Evolutionary conservation across 306 rosid species (phyloP).

Genomic region (Geum urbanum): DNA sequence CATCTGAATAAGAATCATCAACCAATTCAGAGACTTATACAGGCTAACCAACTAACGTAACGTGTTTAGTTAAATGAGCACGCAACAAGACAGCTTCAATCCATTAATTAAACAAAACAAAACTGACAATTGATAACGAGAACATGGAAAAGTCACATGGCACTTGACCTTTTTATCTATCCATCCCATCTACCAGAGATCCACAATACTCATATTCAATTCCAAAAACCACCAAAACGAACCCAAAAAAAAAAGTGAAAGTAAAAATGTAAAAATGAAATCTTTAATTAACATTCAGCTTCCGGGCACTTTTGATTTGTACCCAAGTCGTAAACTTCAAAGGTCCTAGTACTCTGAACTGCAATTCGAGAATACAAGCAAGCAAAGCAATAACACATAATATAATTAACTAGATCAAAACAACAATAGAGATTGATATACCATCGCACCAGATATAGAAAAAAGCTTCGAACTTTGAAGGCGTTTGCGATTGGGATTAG

Average conservation of each 20-base stretch:
- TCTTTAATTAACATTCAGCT: not conserved
- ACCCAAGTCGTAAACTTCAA: not conserved
- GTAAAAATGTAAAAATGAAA: not conserved
- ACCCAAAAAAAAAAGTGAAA: conserved; percentile 1
- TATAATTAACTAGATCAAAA: not conserved
- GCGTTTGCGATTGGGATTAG: conserved; percentile 13
- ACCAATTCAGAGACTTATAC: conserved; percentile 26
- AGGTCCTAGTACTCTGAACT: not conserved
- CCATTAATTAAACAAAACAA: conserved; percentile 31
- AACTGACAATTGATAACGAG: conserved; percentile 5
- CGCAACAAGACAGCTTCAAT: conserved; percentile 37
- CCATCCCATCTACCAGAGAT: conserved; percentile 33
- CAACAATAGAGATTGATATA: not conserved
- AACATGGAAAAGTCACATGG: conserved; percentile 54
- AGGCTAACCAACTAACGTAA: conserved; percentile 9
- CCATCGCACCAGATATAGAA: conserved; percentile 26
- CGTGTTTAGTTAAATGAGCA: conserved; percentile 32
- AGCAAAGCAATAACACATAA: conserved; percentile 7
- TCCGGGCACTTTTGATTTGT: not conserved
- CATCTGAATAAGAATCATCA: conserved; percentile 43
- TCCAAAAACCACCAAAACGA: not conserved
- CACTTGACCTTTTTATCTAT: conserved; percentile 7
- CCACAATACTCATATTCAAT: conserved; percentile 35
- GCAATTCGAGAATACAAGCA: conserved; percentile 5
- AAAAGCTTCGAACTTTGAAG: not conserved